phyloP scores from a whole-genome alignment of 2,329 filamentous ascomycete genomes.

The Aureobasidium subglaciale region DNA sequence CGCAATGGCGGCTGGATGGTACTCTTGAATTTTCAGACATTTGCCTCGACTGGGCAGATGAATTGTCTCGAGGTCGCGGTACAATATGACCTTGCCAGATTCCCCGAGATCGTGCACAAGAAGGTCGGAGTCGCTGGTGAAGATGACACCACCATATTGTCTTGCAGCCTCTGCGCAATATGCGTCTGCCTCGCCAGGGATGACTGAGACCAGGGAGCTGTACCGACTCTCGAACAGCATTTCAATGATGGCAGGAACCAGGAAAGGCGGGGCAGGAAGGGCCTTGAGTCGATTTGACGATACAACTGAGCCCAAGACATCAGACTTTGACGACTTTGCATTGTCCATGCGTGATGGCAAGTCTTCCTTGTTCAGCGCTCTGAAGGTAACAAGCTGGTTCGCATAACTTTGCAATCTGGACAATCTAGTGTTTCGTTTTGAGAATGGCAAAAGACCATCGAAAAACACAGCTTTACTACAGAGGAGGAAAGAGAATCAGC shows the following conservation, averaged over 20 bases:
- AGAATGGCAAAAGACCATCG: constrained; percentile 68
- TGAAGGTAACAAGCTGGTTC: constrained; percentile 47
- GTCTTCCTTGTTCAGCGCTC: constrained; percentile 25
- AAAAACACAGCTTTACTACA: constrained; percentile 67
- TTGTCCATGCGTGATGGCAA: constrained; percentile 22
- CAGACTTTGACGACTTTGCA: background rate
- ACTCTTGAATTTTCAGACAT: constrained; percentile 25
- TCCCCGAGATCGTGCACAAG: constrained; percentile 63
- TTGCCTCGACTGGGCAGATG: constrained; percentile 27
- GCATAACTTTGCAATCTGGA: constrained; percentile 54
- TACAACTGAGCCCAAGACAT: constrained; percentile 14
- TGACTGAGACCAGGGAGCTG: constrained; percentile 47
- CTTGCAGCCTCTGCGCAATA: constrained; percentile 65
- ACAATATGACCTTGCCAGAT: constrained; percentile 57
- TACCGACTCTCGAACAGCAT: constrained; percentile 45
- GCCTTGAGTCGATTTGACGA: constrained; percentile 25
- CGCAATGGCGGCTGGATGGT: constrained; percentile 39
- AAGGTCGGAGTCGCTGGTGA: constrained; percentile 86
- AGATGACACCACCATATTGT: constrained; percentile 49
- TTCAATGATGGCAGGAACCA: constrained; percentile 72
- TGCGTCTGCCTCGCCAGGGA: constrained; percentile 77
- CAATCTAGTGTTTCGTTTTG: constrained; percentile 58
- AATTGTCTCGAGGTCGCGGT: constrained; percentile 52
- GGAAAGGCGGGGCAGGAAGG: constrained; percentile 56
- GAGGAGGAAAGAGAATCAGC: constrained; percentile 16